Percentiles rank a stretch among this genome's conserved stretches.
phyloP scores from a whole-genome alignment of 2,329 filamentous ascomycete species.

The Clonostachys byssicola region DNA sequence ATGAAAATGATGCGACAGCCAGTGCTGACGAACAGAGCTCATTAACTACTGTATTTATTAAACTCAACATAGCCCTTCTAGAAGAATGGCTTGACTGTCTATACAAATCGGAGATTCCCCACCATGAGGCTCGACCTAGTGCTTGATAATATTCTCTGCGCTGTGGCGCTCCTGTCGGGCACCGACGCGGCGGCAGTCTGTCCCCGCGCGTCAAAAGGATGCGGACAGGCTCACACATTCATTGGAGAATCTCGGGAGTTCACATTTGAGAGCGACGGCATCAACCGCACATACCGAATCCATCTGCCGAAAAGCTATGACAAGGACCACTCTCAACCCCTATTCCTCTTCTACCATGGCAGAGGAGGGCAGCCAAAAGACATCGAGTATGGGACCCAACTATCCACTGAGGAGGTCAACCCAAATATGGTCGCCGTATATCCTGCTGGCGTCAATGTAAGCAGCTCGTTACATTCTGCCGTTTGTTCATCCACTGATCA shows the following conservation, averaged over 20 bases:
- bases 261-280: slow-evolving; percentile 11
- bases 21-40: too few relatives aligned
- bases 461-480: background rate
- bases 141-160: too few relatives aligned
- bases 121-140: too few relatives aligned
- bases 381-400: background rate
- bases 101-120: too few relatives aligned
- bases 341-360: slow-evolving; percentile 44
- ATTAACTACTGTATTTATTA: too few relatives aligned
- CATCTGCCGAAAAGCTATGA: slow-evolving; percentile 23
- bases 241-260: slow-evolving; percentile 11
- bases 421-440: slow-evolving; percentile 33
- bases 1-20: too few relatives aligned
- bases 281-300: slow-evolving; percentile 8
- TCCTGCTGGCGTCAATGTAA: slow-evolving; percentile 33
- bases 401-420: slow-evolving; percentile 30
- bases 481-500: background rate
- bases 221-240: slow-evolving; percentile 9
- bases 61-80: too few relatives aligned
- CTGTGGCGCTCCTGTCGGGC: too few relatives aligned
- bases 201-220: slow-evolving; percentile 4
- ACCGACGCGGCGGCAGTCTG: too few relatives aligned
- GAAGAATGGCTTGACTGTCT: too few relatives aligned
- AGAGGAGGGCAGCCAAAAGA: background rate
- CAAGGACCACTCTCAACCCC: slow-evolving; percentile 18